Conservation (phyloP, 2,329 filamentous ascomycete genomes). For the Fusarium hainanense region DNA sequence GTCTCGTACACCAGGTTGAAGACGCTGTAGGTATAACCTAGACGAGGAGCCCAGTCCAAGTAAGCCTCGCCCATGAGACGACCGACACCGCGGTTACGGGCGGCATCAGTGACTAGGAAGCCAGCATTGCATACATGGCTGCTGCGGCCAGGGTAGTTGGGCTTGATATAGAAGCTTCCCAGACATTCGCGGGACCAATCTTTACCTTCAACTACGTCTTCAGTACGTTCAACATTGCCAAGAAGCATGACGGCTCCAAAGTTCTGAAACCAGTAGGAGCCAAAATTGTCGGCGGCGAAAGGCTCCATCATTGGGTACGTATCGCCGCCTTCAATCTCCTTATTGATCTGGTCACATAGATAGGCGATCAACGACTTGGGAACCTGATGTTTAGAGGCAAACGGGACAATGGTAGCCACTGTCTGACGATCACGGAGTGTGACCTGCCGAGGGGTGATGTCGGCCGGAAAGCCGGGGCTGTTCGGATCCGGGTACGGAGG, state of each 20-base stretch:
- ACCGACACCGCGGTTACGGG: conserved; percentile 79
- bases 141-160: conserved; percentile 90
- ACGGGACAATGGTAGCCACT: conserved; percentile 84
- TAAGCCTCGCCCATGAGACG: conserved; percentile 81
- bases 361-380: conserved; percentile 79
- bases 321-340: conserved; percentile 91
- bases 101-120: conserved; percentile 78
- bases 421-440: conserved; percentile 86
- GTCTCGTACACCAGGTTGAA: conserved; percentile 97
- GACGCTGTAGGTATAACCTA: conserved; percentile 89
- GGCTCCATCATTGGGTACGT: conserved; percentile 89
- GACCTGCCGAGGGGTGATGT: conserved; percentile 79
- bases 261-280: conserved; percentile 89
- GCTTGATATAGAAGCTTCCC: conserved; percentile 93
- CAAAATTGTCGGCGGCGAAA: conserved; percentile 79
- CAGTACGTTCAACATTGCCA: conserved; percentile 74
- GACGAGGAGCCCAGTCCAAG: conserved; percentile 81
- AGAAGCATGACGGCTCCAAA: conserved; percentile 90
- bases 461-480: conserved; percentile 72
- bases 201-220: conserved; percentile 67
- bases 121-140: conserved; percentile 91
- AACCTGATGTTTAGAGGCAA: conserved; percentile 80
- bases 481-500: conserved; percentile 72
- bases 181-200: conserved; percentile 87
- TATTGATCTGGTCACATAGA: conserved; percentile 84